Conservation (phyloP, 2,329 filamentous ascomycete species). For the Trematosphaeria pertusa region DNA sequence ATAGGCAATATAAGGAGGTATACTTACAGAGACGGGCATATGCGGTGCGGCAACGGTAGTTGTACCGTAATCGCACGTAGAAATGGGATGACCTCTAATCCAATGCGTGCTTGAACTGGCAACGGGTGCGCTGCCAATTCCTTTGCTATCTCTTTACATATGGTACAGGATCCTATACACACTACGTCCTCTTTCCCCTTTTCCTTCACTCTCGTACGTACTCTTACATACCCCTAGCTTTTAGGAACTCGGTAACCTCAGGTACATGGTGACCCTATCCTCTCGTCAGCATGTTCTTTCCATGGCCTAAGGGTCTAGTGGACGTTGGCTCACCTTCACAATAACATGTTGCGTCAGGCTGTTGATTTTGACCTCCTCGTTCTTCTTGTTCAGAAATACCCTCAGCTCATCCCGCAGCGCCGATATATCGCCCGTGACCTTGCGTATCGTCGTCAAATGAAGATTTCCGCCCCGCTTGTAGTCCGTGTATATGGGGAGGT, state of each 20-base stretch:
- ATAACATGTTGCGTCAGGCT: conserved; percentile 72
- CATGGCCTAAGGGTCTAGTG: too few relatives aligned
- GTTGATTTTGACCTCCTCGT: conserved; percentile 64
- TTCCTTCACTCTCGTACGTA: neutral
- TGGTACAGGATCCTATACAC: neutral
- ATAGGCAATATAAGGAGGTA: too few relatives aligned
- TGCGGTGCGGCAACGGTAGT: too few relatives aligned
- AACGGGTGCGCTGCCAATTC: too few relatives aligned
- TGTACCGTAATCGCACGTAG: too few relatives aligned
- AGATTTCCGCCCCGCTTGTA: conserved; percentile 78
- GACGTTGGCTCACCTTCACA: conserved; percentile 35
- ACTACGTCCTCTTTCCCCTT: too few relatives aligned
- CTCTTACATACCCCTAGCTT: conserved; percentile 17
- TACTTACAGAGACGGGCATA: too few relatives aligned
- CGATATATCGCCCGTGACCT: conserved; percentile 75
- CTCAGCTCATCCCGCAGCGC: conserved; percentile 70
- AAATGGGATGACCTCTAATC: too few relatives aligned
- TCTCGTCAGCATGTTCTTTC: conserved; percentile 1
- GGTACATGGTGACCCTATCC: conserved; percentile 16
- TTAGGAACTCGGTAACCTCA: conserved; percentile 16
- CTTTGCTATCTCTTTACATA: neutral
- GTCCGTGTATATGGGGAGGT: conserved; percentile 79
- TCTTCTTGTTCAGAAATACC: conserved; percentile 62
- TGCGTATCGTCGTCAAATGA: conserved; percentile 77
- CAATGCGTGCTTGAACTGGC: too few relatives aligned